phyloP scores from a whole-genome alignment of 257 asterid genomes.

The Lithospermum erythrorhizon region DNA sequence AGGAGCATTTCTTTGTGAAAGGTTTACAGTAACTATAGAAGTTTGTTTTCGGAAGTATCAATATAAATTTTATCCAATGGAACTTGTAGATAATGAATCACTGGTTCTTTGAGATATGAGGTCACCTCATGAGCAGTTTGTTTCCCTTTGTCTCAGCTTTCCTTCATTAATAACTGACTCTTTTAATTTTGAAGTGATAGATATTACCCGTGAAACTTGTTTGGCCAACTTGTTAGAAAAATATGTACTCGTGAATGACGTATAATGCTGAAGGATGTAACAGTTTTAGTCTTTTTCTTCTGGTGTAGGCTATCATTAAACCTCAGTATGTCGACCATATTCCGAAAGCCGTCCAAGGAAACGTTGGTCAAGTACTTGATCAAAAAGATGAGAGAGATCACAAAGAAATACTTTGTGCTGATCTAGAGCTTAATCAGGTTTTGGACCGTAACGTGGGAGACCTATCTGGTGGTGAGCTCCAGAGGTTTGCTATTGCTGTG shows the following conservation, averaged over 20 bases:
- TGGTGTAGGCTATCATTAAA: slow-evolving; percentile 76
- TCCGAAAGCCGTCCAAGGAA: slow-evolving; percentile 99
- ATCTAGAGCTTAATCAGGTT: slow-evolving; percentile 88
- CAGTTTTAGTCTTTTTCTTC: neutral
- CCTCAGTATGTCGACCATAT: slow-evolving; percentile 98
- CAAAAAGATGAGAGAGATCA: slow-evolving; percentile 91
- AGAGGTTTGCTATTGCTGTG: slow-evolving; percentile 96
- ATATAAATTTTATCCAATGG: too few species aligned
- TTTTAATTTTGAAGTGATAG: too few species aligned
- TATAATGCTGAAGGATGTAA: neutral
- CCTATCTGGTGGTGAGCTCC: slow-evolving; percentile 99
- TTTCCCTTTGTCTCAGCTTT: too few species aligned
- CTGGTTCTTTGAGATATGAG: too few species aligned
- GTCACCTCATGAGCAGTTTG: too few species aligned
- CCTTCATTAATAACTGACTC: too few species aligned
- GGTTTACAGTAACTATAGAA: too few species aligned
- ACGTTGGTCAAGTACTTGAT: slow-evolving; percentile 91
- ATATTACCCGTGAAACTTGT: neutral
- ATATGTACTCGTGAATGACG: neutral
- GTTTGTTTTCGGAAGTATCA: too few species aligned
- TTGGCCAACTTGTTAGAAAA: neutral
- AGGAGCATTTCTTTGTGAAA: too few species aligned
- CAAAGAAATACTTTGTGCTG: slow-evolving; percentile 58
- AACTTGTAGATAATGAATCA: too few species aligned
- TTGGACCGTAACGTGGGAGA: slow-evolving; percentile 96